Conservation (phyloP, 2,329 filamentous ascomycete species). For the Arthrobotrys sphaeroides region DNA sequence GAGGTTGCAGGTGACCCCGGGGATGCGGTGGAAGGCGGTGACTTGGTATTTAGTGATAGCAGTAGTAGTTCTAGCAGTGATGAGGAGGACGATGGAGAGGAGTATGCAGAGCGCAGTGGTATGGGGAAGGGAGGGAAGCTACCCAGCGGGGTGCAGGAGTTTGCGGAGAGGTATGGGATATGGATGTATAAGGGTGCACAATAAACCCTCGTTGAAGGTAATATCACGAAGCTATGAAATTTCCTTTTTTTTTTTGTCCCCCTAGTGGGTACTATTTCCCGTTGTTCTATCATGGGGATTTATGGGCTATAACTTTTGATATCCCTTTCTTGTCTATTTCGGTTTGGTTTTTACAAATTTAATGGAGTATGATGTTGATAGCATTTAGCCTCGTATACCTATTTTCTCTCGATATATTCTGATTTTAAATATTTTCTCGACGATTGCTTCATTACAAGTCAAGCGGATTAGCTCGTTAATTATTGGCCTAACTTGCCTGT, state of each 20-base stretch:
- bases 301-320: not conserved
- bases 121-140: constrained; percentile 46
- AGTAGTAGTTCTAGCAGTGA: constrained; percentile 31
- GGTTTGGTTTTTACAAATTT: not conserved
- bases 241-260: not conserved
- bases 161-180: constrained; percentile 46
- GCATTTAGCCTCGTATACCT: too few species aligned
- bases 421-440: too few species aligned
- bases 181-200: too few species aligned
- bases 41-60: constrained; percentile 46
- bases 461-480: not conserved
- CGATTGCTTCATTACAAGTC: too few species aligned
- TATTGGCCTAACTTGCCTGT: not conserved
- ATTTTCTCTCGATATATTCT: too few species aligned
- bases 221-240: not conserved
- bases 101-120: constrained; percentile 47
- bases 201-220: too few species aligned
- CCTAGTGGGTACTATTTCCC: not conserved
- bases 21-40: constrained; percentile 48
- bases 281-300: not conserved
- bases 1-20: constrained; percentile 42
- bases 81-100: constrained; percentile 18
- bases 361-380: not conserved
- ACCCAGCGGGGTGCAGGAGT: constrained; percentile 42
- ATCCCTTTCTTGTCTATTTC: too few species aligned